Evolutionary conservation across 2,329 filamentous ascomycete species (phyloP).

Genomic region (Exutisphaerella laricina): DNA sequence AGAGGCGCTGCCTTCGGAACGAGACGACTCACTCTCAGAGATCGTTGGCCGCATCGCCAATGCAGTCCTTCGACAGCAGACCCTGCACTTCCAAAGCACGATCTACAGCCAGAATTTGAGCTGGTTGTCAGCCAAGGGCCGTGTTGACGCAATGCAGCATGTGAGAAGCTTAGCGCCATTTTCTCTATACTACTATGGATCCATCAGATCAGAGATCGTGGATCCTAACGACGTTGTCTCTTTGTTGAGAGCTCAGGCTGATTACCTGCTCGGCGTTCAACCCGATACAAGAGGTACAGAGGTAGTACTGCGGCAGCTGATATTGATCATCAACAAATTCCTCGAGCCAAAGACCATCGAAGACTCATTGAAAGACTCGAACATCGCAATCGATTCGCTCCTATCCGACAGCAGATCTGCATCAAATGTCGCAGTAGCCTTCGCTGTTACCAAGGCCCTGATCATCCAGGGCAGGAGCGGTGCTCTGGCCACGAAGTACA

Average conservation of each 20-base stretch:
- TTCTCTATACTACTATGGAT: constrained; percentile 31
- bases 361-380: constrained; percentile 27
- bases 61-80: constrained; percentile 52
- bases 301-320: constrained; percentile 40
- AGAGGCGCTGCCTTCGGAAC: constrained; percentile 30
- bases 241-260: constrained; percentile 23
- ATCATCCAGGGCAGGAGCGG: constrained; percentile 50
- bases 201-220: constrained; percentile 27
- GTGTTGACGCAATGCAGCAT: constrained; percentile 16
- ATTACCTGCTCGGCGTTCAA: constrained; percentile 14
- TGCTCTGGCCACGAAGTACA: constrained; percentile 39
- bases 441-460: constrained; percentile 58
- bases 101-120: constrained; percentile 28
- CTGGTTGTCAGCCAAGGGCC: constrained; percentile 22
- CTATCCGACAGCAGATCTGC: constrained; percentile 33
- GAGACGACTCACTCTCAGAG: constrained; percentile 51
- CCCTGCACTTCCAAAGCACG: constrained; percentile 40
- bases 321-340: constrained; percentile 47
- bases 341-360: constrained; percentile 38
- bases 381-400: constrained; percentile 36
- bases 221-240: constrained; percentile 26
- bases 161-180: constrained; percentile 23
- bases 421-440: constrained; percentile 49
- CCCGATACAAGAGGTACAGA: constrained; percentile 9
- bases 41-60: constrained; percentile 57